Base-by-base conservation (phyloP, 2,329 filamentous ascomycete genomes). In the Colletotrichum sp. region DNA sequence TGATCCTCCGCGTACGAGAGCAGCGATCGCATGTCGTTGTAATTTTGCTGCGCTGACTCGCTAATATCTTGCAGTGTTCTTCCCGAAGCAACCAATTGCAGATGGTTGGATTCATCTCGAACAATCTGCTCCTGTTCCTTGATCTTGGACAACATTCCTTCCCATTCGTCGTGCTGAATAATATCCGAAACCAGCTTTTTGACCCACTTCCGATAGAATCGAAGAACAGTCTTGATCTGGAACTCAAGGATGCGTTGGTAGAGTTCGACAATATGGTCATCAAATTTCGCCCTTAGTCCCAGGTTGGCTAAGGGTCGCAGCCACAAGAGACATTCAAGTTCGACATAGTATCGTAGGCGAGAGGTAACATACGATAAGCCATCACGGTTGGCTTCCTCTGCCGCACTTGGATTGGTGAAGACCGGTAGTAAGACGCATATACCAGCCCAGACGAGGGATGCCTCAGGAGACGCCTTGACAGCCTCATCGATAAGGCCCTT, bases 341-440 rank as follows among this genome's bases (percentile, higher is more conserved):
- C 80, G 13, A 77, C 67, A 59, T 84, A 83, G 64, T 80, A 83
- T 12, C 71, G 75, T 74, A 83, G 80, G 43, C 81, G 81, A 48
- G 80, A 76, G 3, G 78, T 81, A 38, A 83, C 81, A 28, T 84
- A 84, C 14, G 71, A 73, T 30, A 86, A 82, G 1, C 84, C 84
- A 10, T 82, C 75, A 2, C 59, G 48, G 66, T 83, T 84, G 18
- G 81, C 83, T 52, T 79, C 79, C 1, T 81, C 77, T 16, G 79
- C 82, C 2, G 77, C 76, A 13, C 24, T 73, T 6, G 81, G 81
- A 56, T 82, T 83, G 9, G 78, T 83, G 34, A 86, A 79, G 7
- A 85, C 78, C 0, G 83, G 83, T 2, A 86, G 80, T 52, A 85
- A 59, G 16, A 84, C 65, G 75, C 79, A 84, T 76, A 86, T 81